These are phyloP conservation scores for Paratrypanosoma confusum DNA, from an alignment of 208 protist species.

Conservation along the genomic window DNA sequence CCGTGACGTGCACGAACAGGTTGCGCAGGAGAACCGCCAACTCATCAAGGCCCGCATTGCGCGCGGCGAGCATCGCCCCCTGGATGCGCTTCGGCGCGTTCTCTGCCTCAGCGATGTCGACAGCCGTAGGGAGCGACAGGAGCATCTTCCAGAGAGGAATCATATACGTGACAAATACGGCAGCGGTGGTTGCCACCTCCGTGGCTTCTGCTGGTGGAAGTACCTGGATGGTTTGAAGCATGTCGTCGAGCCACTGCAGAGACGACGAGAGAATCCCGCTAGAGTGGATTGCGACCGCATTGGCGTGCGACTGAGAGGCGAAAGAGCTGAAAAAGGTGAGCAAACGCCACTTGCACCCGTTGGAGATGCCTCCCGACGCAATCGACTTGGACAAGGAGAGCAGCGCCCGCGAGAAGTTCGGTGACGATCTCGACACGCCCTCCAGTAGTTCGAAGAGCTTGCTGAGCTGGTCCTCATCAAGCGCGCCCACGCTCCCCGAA, in stretches of 20 bases:
- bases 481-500: conserved; percentile 17
- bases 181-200: background rate
- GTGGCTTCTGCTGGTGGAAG: background rate
- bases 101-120: conserved; percentile 10
- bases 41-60: conserved; percentile 3
- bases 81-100: conserved; percentile 18
- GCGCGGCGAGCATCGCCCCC: conserved; percentile 21
- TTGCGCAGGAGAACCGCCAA: conserved; percentile 30
- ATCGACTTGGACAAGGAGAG: background rate
- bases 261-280: background rate
- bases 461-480: conserved; percentile 20
- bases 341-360: background rate
- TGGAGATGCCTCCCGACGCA: background rate
- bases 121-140: conserved; percentile 1
- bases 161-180: background rate
- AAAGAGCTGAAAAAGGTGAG: background rate
- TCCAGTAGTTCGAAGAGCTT: conserved; percentile 15
- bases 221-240: background rate
- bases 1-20: conserved; percentile 23
- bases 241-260: background rate
- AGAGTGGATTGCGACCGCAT: background rate
- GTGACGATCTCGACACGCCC: conserved; percentile 22
- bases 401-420: conserved; percentile 9
- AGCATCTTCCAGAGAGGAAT: background rate
- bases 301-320: background rate